Conservation (phyloP, 306 rosid species). For the Carpinus fangiana region DNA sequence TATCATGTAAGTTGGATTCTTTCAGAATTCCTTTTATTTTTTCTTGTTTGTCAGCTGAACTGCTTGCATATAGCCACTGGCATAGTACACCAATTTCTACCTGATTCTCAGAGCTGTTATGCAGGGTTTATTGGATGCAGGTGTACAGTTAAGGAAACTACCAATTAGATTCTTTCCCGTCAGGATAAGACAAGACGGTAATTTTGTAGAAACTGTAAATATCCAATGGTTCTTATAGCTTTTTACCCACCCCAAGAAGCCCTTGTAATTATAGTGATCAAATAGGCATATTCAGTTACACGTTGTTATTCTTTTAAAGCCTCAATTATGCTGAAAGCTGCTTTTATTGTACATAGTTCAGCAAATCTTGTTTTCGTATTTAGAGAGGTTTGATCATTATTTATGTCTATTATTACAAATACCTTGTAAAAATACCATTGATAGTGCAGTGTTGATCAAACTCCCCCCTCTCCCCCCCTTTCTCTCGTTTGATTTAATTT, state of each 20-base stretch:
- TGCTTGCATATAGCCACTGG: neutral
- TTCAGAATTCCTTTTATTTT: neutral
- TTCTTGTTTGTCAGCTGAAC: neutral
- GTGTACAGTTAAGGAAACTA: conserved; percentile 26
- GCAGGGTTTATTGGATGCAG: conserved; percentile 28
- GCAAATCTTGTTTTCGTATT: conserved; percentile 12
- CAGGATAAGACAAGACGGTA: conserved; percentile 10
- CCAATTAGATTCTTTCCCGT: conserved; percentile 32
- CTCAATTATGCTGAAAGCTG: conserved; percentile 7
- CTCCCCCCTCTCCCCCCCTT: neutral
- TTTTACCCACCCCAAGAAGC: neutral
- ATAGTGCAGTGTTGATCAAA: neutral
- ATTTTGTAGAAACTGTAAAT: conserved; percentile 19
- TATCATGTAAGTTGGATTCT: conserved; percentile 23
- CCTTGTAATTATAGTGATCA: conserved; percentile 12
- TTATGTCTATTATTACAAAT: neutral
- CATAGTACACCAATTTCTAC: neutral
- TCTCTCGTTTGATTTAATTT: neutral
- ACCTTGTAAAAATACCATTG: neutral
- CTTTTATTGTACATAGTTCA: conserved; percentile 22
- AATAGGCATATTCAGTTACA: conserved; percentile 16
- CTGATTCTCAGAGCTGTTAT: neutral
- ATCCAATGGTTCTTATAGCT: neutral
- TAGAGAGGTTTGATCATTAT: conserved; percentile 9
- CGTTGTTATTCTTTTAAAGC: conserved; percentile 24